These are phyloP conservation scores for Eucalyptus curtisii DNA, from an alignment of 345 rosid species.

Conservation along the genomic window DNA sequence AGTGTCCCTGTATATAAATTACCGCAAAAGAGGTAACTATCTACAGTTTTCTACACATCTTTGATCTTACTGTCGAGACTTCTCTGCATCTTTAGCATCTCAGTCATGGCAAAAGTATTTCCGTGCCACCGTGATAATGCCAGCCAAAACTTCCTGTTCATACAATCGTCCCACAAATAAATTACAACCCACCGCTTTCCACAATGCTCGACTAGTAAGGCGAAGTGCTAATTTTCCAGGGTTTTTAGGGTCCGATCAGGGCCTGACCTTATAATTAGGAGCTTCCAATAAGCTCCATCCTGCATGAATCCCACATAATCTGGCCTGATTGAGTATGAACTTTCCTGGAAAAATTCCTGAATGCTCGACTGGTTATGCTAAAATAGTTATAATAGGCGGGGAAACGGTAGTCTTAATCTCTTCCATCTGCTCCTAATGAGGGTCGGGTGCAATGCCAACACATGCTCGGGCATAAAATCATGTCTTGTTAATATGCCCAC, in stretches of 20 bases:
- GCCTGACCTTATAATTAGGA: neutral
- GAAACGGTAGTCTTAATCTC: conserved; percentile 46
- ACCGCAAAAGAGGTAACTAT: neutral
- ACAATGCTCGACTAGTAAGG: neutral
- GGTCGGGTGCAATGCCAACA: conserved; percentile 54
- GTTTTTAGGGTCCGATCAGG: neutral
- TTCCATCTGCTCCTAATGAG: conserved; percentile 55
- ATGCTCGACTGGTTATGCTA: neutral
- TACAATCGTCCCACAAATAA: too few relatives aligned
- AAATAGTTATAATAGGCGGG: conserved; percentile 3
- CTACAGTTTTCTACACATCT: neutral
- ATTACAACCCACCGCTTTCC: neutral
- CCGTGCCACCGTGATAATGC: neutral
- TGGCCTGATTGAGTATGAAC: neutral
- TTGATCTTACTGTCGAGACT: neutral
- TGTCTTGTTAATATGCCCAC: conserved; percentile 82
- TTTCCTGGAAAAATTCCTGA: neutral
- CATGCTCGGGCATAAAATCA: conserved; percentile 84
- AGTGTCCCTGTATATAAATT: neutral
- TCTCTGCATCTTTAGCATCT: neutral
- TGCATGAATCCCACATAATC: neutral
- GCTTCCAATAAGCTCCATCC: neutral
- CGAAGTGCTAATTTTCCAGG: neutral
- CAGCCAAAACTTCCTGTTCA: neutral
- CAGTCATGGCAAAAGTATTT: neutral